A percentile compares a stretch with the other conserved stretches of the same genome.
Conservation (phyloP, 2,329 filamentous ascomycete genomes). For the Lecanicillium sp. region DNA sequence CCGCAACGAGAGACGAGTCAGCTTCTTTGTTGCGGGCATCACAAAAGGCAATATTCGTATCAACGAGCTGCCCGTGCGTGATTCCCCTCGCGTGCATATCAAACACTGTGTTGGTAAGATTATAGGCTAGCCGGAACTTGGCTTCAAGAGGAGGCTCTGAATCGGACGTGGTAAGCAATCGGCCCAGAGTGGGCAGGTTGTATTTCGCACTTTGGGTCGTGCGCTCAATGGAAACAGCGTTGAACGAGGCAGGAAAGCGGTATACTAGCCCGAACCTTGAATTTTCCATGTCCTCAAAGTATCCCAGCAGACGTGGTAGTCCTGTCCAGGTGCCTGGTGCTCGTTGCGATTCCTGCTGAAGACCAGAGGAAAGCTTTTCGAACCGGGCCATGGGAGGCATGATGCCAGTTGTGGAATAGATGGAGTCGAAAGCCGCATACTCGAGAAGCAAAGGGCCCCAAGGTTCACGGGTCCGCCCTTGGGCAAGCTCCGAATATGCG, state of each 20-base stretch:
- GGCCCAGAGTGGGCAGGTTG: conserved; percentile 43
- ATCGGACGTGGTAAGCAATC: conserved; percentile 42
- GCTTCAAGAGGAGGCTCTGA: conserved; percentile 63
- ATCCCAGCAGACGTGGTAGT: conserved; percentile 53
- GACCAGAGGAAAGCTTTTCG: conserved; percentile 51
- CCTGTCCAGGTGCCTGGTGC: conserved; percentile 51
- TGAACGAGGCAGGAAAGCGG: conserved; percentile 59
- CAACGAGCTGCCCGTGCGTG: conserved; percentile 61
- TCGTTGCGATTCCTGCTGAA: conserved; percentile 45
- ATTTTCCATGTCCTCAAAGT: conserved; percentile 65
- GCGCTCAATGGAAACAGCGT: conserved; percentile 45
- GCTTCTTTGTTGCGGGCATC: conserved; percentile 33
- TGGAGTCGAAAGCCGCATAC: conserved; percentile 56
- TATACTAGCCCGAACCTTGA: conserved; percentile 69
- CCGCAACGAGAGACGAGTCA: conserved; percentile 33
- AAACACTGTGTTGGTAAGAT: conserved; percentile 64
- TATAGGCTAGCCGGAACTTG: conserved; percentile 67
- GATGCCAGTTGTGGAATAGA: conserved; percentile 54
- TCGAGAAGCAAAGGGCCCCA: conserved; percentile 59
- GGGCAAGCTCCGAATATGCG: conserved; percentile 40
- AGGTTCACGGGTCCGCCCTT: conserved; percentile 31
- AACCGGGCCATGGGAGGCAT: conserved; percentile 57
- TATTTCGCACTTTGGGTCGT: conserved; percentile 41
- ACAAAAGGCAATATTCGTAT: conserved; percentile 60
- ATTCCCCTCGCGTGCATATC: conserved; percentile 63